Percentiles rank a stretch among this genome's conserved stretches.
Evolutionary conservation across 176 grass and related monocot genomes (phyloP).

Genomic region (Saccharum officinarum): DNA sequence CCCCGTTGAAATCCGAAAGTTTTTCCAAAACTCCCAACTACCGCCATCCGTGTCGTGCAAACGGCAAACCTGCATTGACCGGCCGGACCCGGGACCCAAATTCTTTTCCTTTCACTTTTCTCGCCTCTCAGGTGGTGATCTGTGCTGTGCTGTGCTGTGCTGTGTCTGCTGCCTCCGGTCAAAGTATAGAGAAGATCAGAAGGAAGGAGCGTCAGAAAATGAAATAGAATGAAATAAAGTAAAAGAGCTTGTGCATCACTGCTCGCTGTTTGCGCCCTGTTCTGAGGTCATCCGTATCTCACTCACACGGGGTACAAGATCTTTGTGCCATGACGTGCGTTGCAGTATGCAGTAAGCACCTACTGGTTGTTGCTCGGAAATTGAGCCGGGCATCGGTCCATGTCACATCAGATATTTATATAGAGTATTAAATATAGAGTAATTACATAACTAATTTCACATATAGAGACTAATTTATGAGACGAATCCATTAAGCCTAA

Average conservation of each 20-base stretch:
- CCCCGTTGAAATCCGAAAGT: neutral
- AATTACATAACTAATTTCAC: too few species aligned
- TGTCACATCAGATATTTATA: too few species aligned
- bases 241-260: neutral
- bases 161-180: neutral
- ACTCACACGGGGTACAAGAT: neutral
- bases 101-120: neutral
- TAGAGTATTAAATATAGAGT: too few species aligned
- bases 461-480: too few species aligned
- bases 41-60: neutral
- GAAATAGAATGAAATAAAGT: neutral
- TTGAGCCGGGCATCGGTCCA: too few species aligned
- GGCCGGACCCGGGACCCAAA: neutral
- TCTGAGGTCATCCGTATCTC: neutral
- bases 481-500: too few species aligned
- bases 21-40: neutral
- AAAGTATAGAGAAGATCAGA: neutral
- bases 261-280: neutral
- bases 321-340: neutral
- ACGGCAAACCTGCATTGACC: conserved; percentile 35
- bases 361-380: too few species aligned
- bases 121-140: neutral
- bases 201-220: neutral
- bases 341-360: too few species aligned
- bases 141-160: neutral